Base-by-base conservation (phyloP, 495 filamentous ascomycete genomes). In the Aspergillus haitiensis region DNA sequence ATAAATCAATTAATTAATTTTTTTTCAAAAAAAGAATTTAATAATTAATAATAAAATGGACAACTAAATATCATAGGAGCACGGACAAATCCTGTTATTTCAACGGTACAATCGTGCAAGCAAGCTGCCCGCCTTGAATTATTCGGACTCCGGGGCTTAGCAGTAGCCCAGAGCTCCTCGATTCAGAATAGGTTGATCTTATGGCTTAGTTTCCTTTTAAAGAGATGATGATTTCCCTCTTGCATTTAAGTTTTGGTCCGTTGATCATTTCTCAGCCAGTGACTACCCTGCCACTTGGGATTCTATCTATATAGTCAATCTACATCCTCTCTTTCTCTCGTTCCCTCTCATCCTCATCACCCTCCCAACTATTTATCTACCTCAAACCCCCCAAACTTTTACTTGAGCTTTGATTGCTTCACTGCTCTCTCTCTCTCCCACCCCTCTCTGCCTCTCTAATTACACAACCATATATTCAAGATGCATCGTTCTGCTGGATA, bases 401-500 rank as follows among this genome's bases (percentile, higher is more conserved):
- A 7, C 32, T 5, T 51, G 48, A 34, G 21, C 48, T 51, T 35
- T 44, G 37, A 49, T 32, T n/a, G 6, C 47, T 13, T 45, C 27
- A 33, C 16, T 15, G 13, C 27, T 52, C 35, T n/a, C 21, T 27
- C 3, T 35, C 13, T 34, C n/a, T n/a, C n/a, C n/a, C n/a, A n/a
- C n/a, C n/a, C n/a, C n/a, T n/a, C 51, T 35, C 42, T 50, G 3
- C 3, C 21, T 27, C 21, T 27, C 21, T 27, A 27, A 44, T n/a
- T 34, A 55, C 27, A 50, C 37, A 15, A 56, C 10, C 47, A 39
- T 18, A 42, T 50, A 16, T 56, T 34, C 55, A 71, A 42, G n/a
- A 75, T 78, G 75, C 69, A 78, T 62, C 74, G 70, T n/a, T 74
- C 72, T 52, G 39, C 64, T 45, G 68, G 62, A 31, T 74, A 75